Base-by-base conservation (phyloP, 2,329 filamentous ascomycete genomes). In the Madurella fahalii region DNA sequence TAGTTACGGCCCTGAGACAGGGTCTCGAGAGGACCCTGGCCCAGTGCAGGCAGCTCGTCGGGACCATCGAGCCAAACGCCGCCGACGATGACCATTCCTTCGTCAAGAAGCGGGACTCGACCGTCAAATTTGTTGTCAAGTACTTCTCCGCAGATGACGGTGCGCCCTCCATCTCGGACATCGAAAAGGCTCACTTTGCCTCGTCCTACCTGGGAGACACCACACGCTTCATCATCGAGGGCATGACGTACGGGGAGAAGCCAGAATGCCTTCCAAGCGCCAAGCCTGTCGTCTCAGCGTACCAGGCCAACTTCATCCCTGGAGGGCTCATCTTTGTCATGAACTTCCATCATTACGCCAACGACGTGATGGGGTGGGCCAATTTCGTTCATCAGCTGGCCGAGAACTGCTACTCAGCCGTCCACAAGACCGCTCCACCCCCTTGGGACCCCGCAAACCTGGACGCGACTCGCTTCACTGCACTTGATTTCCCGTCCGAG, bases 301-400 rank as follows among this genome's bases (percentile, higher is more conserved):
- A 71, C 61, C 69, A 75, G 50, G 69, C 69, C 0, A 77, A 71
- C 59, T 71, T 77, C 40, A 63, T 76, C 25, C 67, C 62, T 0
- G 73, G 73, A 2, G 74, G 74, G 0, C 54, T 76, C 1, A 65
- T 77, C 9, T 68, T 77, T 49, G 70, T 68, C 34, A 72, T 71
- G 48, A 72, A 76, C 40, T 61, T 65, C 47, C 74, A 77, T 43
- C 74, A 77, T 53, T 77, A 71, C 46, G 58, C 68, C 41, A 73
- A 72, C 54, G 73, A 77, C 56, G 62, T 74, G 0, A 74, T 72
- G 68, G 72, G 71, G 3, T 75, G 73, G 72, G 65, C 67, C 0
- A 64, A 65, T 5, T 67, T 72, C 17, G 60, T 64, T 0, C 66
- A 69, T 16, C 72, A 76, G 62, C 67, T 76, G 3, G 73, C 73